phyloP scores from a whole-genome alignment of 73 alveolate species.

The Paramecium octaurelia region DNA sequence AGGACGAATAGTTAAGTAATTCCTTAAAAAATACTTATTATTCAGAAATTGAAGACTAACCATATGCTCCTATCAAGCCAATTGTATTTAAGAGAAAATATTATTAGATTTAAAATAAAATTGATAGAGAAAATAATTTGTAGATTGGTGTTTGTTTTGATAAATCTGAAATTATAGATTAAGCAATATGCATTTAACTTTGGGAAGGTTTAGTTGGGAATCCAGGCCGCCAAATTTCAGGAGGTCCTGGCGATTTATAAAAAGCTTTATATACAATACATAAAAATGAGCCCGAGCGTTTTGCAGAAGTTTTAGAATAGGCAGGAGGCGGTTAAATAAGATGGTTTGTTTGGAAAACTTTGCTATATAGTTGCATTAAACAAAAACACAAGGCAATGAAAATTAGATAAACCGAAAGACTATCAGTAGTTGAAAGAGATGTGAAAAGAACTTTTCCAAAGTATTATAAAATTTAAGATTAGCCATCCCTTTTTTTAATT shows the following conservation, averaged over 20 bases:
- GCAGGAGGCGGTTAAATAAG: slow-evolving; percentile 29
- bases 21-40: background rate
- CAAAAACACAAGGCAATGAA: background rate
- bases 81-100: background rate
- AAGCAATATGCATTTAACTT: background rate
- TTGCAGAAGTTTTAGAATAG: background rate
- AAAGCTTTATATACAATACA: background rate
- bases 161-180: background rate
- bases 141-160: slow-evolving; percentile 36
- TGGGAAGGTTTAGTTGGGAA: background rate
- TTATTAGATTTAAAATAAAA: background rate
- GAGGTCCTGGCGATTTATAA: background rate
- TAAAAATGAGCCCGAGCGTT: background rate
- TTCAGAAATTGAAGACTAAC: background rate
- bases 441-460: slow-evolving; percentile 37
- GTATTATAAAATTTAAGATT: background rate
- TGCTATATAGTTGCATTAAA: background rate
- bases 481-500: slow-evolving; percentile 26
- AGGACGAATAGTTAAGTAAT: background rate
- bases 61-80: background rate
- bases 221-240: background rate
- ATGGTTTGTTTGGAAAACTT: slow-evolving; percentile 50
- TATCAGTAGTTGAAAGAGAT: background rate
- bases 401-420: background rate
- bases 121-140: background rate